A percentile compares a stretch with the other conserved stretches of the same genome.
Conservation (phyloP, 23 red algal species). For the Gracilariopsis chorda region DNA sequence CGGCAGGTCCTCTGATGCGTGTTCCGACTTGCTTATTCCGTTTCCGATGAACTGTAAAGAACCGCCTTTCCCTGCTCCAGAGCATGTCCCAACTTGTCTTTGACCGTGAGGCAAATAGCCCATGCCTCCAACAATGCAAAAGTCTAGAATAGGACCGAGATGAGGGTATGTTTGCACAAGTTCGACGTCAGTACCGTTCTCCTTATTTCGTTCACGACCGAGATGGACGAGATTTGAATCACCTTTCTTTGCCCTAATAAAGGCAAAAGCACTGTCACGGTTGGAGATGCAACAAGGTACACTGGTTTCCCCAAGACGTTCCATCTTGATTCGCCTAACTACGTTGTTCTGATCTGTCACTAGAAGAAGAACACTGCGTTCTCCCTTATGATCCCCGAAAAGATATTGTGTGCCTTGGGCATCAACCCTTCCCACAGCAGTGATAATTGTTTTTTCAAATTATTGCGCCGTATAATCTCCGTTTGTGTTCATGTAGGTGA, state of each 20-base stretch:
- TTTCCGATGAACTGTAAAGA: constrained; percentile 90
- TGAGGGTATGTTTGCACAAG: constrained; percentile 86
- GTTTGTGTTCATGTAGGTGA: constrained; percentile 53
- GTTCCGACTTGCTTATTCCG: constrained; percentile 90
- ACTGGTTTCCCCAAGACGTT: constrained; percentile 82
- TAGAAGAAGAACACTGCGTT: constrained; percentile 79
- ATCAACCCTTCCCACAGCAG: constrained; percentile 56
- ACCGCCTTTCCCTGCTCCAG: constrained; percentile 79
- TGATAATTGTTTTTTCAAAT: constrained; percentile 66
- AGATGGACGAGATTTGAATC: constrained; percentile 90
- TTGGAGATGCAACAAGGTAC: constrained; percentile 73
- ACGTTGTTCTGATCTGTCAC: constrained; percentile 32
- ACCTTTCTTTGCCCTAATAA: constrained; percentile 73
- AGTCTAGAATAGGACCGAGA: constrained; percentile 93
- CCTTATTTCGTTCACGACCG: constrained; percentile 5
- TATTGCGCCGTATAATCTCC: constrained; percentile 4
- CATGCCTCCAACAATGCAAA: constrained; percentile 82
- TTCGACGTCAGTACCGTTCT: constrained; percentile 46
- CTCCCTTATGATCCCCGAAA: constrained; percentile 84
- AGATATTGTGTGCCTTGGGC: constrained; percentile 73
- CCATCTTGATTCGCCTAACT: constrained; percentile 47
- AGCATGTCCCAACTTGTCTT: constrained; percentile 92
- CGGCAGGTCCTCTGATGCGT: constrained; percentile 74
- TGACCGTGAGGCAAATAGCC: constrained; percentile 71
- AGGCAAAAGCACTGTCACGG: constrained; percentile 85